Evolutionary conservation across 73 alveolate species (phyloP), one percentile per base, ranked within the genome.

Genomic region (Uronychia setigera): DNA sequence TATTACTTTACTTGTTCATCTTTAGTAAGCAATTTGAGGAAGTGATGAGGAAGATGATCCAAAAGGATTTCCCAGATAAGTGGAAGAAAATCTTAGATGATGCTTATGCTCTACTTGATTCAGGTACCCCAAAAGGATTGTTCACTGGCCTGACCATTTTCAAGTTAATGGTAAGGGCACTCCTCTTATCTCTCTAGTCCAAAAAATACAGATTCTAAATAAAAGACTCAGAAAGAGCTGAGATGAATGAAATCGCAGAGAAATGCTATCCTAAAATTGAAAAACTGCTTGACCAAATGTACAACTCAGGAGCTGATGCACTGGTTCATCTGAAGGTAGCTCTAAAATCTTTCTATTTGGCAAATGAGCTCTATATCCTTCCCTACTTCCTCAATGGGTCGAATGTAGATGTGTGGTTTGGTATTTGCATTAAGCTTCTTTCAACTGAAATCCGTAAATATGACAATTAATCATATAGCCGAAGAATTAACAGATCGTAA

Each of bases 331-430:
- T 46, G 5, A 46, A 19, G 67, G n/a, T 46, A 5, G 5, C 67
- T 11, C 67, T 46, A 27, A 91, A 91, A 87, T 78, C 80, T 33
- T 91, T 86, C 86, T 90, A 91, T 80, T 80, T 76, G 33, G 32
- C 93, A 0, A 86, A 85, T 77, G 84, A 91, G 58, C 91, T 91
- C 76, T 60, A 78, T 60, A 33, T 91, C 80, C 85, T 86, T 60
- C 86, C 87, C 32, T 91, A 86, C 87, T 31, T 87, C 87, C 33
- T 81, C 32, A 89, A 87, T 28, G 59, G 31, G 75, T 58, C 75
- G 87, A 26, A n/a, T 13, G 58, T 91, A 27, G 87, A 84, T 33
- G 84, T 81, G 58, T 91, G 96, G 96, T 80, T 87, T 46, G 46
- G 33, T 5, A 74, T 80, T 76, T 86, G 86, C 67, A 86, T 78